These are phyloP conservation scores for Trichophyton equinum DNA, from an alignment of 2,329 filamentous ascomycete species.

Conservation along the genomic window DNA sequence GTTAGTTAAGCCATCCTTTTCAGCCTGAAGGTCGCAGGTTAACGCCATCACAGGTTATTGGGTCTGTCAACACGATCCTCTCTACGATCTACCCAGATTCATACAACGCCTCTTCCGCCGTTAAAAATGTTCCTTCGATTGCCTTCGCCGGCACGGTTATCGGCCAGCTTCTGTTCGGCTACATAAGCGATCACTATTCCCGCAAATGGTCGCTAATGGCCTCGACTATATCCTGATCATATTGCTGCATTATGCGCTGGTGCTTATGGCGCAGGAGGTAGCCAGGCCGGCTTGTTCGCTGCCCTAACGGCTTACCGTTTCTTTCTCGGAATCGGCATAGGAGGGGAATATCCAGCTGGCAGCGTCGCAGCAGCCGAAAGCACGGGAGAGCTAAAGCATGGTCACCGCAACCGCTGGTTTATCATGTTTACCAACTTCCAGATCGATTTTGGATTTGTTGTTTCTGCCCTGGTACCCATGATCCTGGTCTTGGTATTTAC, in stretches of 20 bases:
- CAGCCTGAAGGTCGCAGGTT: not conserved
- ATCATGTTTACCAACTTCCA: conserved; percentile 81
- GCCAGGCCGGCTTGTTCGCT: conserved; percentile 58
- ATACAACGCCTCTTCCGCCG: conserved; percentile 58
- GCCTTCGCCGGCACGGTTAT: conserved; percentile 40
- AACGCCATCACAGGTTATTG: conserved; percentile 51
- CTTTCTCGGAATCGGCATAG: conserved; percentile 69
- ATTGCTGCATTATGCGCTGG: conserved; percentile 65
- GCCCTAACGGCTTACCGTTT: conserved; percentile 74
- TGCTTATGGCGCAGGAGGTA: conserved; percentile 61
- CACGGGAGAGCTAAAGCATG: conserved; percentile 65
- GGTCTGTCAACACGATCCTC: conserved; percentile 71
- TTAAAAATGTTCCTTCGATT: conserved; percentile 65
- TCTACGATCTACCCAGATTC: conserved; percentile 51
- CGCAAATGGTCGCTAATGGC: conserved; percentile 68
- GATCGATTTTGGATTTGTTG: conserved; percentile 74
- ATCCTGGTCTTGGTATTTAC: conserved; percentile 48
- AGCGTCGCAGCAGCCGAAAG: conserved; percentile 75
- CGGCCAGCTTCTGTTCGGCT: conserved; percentile 22
- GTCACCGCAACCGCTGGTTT: conserved; percentile 81
- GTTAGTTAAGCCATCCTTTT: too few relatives aligned
- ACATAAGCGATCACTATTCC: conserved; percentile 62
- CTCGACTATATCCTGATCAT: conserved; percentile 70
- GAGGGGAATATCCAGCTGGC: conserved; percentile 46
- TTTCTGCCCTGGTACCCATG: conserved; percentile 65